These are phyloP conservation scores for Aspergillus sp. DNA, from an alignment of 2,329 filamentous ascomycete species.

Conservation along the genomic window DNA sequence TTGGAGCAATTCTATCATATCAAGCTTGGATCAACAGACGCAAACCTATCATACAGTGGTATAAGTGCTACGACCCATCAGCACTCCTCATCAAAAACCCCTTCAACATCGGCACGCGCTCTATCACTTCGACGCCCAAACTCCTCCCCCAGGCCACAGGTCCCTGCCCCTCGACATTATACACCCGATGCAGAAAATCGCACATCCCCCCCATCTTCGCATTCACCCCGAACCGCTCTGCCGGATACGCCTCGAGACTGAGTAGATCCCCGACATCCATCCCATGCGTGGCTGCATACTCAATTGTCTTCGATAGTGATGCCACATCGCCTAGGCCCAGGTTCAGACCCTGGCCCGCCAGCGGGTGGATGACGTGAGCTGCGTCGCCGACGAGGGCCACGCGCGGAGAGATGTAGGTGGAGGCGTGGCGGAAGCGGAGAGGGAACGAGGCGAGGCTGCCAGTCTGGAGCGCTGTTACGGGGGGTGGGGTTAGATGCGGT, in stretches of 20 bases:
- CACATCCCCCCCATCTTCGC: constrained; percentile 67
- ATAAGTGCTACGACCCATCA: constrained; percentile 22
- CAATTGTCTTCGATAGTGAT: constrained; percentile 65
- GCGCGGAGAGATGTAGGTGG: constrained; percentile 84
- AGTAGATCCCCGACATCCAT: constrained; percentile 76
- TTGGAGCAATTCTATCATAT: constrained; percentile 1
- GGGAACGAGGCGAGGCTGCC: constrained; percentile 83
- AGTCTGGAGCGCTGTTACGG: constrained; percentile 63
- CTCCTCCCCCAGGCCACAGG: constrained; percentile 74
- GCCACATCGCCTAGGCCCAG: constrained; percentile 85
- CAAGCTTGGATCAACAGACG: too few species aligned
- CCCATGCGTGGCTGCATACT: constrained; percentile 68
- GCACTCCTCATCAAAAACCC: constrained; percentile 72
- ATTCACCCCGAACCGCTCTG: constrained; percentile 75
- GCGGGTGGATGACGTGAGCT: constrained; percentile 87
- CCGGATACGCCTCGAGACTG: constrained; percentile 71
- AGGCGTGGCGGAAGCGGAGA: constrained; percentile 83
- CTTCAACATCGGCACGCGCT: constrained; percentile 68
- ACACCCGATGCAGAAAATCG: constrained; percentile 89
- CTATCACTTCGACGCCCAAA: constrained; percentile 65
- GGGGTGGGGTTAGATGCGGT: constrained; percentile 51
- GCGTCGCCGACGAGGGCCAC: constrained; percentile 88
- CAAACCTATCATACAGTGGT: neutral
- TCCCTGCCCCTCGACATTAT: constrained; percentile 63
- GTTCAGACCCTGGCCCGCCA: constrained; percentile 91